phyloP scores from a whole-genome alignment of 441 rosid genomes.

The Dalechampia spathulata region DNA sequence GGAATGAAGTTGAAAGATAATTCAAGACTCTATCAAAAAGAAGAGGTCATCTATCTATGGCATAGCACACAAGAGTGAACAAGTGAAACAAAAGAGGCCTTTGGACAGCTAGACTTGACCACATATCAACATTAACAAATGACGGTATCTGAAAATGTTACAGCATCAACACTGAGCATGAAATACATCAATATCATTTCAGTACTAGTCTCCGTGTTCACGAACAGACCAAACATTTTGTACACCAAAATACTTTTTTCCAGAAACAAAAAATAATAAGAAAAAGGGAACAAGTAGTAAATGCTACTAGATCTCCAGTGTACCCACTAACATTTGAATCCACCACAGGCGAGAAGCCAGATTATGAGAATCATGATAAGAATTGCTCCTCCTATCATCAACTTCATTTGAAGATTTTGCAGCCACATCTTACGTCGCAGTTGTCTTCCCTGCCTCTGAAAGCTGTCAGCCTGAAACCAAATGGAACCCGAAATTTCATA shows the following conservation, averaged over 20 bases:
- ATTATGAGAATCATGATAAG: slow-evolving; percentile 46
- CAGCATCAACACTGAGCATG: not conserved
- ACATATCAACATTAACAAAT: not conserved
- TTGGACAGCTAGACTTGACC: not conserved
- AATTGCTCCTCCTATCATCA: slow-evolving; percentile 69
- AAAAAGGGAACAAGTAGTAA: not conserved
- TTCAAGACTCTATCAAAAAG: too few relatives aligned
- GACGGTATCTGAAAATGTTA: too few relatives aligned
- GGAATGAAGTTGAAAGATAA: too few relatives aligned
- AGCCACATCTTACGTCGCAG: slow-evolving; percentile 94
- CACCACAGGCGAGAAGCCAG: slow-evolving; percentile 69
- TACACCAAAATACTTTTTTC: slow-evolving; percentile 9
- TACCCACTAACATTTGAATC: slow-evolving; percentile 50
- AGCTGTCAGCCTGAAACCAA: slow-evolving; percentile 68
- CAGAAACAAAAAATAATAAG: not conserved
- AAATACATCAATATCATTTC: not conserved
- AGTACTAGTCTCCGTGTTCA: not conserved
- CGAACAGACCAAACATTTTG: not conserved
- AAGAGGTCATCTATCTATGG: too few relatives aligned
- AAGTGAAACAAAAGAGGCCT: too few relatives aligned
- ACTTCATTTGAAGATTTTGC: slow-evolving; percentile 80
- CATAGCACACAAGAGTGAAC: too few relatives aligned
- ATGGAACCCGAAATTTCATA: not conserved
- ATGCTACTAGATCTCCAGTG: not conserved
- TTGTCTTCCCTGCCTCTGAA: slow-evolving; percentile 95